Conservation (phyloP, 2,329 filamentous ascomycete genomes). For the Cladosporium sp. region DNA sequence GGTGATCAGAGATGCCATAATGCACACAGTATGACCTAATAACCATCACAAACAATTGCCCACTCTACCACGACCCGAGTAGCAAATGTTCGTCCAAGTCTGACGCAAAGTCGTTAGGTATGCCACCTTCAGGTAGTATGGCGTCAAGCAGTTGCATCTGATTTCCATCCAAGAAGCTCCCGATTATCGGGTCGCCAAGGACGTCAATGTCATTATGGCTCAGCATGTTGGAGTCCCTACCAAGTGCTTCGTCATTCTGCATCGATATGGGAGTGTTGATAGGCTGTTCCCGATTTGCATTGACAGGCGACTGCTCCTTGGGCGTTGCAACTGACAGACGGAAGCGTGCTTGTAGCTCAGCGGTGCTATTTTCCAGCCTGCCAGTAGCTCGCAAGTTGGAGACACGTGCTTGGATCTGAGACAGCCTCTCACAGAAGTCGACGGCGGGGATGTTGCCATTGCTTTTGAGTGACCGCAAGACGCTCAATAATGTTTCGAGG, state of each 20-base stretch:
- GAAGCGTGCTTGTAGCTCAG: not conserved
- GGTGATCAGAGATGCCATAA: not conserved
- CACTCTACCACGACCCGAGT: slow-evolving; percentile 10
- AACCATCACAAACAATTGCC: not conserved
- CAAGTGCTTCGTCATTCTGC: slow-evolving; percentile 7
- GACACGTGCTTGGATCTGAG: slow-evolving; percentile 29
- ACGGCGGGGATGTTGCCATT: slow-evolving; percentile 48
- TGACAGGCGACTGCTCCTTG: not conserved
- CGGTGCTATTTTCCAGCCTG: not conserved
- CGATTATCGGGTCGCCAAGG: slow-evolving; percentile 29
- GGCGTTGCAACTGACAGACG: not conserved
- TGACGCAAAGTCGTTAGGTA: slow-evolving; percentile 14
- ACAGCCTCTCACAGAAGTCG: slow-evolving; percentile 47
- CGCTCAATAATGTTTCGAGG: slow-evolving; percentile 44
- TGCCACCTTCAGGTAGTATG: slow-evolving; percentile 14
- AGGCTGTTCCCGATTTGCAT: not conserved
- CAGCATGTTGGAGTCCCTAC: slow-evolving; percentile 7
- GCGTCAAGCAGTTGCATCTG: slow-evolving; percentile 18
- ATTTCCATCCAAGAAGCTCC: slow-evolving; percentile 28
- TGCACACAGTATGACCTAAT: not conserved
- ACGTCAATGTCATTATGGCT: slow-evolving; percentile 22
- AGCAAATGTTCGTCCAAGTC: slow-evolving; percentile 17
- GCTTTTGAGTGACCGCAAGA: slow-evolving; percentile 44
- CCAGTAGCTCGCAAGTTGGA: slow-evolving; percentile 12
- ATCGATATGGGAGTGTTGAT: slow-evolving; percentile 4